Evolutionary conservation across 768 basidiomycete genomes (phyloP).

Genomic region (Flagelloscypha sp.): DNA sequence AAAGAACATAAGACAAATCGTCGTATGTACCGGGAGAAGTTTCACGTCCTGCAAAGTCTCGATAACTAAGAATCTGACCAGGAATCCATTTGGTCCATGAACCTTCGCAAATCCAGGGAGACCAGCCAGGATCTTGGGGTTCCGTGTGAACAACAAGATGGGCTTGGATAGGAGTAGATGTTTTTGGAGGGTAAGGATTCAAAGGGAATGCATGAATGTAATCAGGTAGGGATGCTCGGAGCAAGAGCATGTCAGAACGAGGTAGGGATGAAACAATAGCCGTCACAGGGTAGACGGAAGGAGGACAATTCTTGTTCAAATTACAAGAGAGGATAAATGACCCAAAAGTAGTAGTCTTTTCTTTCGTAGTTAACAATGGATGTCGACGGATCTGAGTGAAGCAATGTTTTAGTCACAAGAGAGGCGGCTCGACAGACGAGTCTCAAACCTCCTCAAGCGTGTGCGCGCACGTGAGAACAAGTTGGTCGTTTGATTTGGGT

Average conservation of each 20-base stretch:
- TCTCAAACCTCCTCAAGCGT: slow-evolving; percentile 49
- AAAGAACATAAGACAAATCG: slow-evolving; percentile 46
- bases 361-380: slow-evolving; percentile 6
- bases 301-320: slow-evolving; percentile 19
- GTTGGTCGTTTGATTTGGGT: slow-evolving; percentile 17
- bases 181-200: slow-evolving; percentile 51
- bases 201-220: slow-evolving; percentile 43
- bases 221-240: slow-evolving; percentile 20
- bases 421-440: background rate
- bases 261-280: slow-evolving; percentile 49
- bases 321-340: slow-evolving; percentile 37
- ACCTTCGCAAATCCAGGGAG: slow-evolving; percentile 44
- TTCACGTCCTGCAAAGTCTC: slow-evolving; percentile 50
- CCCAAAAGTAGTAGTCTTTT: slow-evolving; percentile 21
- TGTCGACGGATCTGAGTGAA: slow-evolving; percentile 14
- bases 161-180: slow-evolving; percentile 36
- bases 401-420: slow-evolving; percentile 4
- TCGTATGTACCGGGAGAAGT: slow-evolving; percentile 67
- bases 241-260: slow-evolving; percentile 46
- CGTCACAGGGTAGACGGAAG: slow-evolving; percentile 29
- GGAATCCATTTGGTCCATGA: slow-evolving; percentile 46
- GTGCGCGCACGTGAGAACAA: slow-evolving; percentile 53
- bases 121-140: slow-evolving; percentile 33
- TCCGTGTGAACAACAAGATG: slow-evolving; percentile 44
- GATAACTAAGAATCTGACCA: slow-evolving; percentile 48